Base-by-base conservation (phyloP, 306 rosid genomes). In the Comarum palustre region DNA sequence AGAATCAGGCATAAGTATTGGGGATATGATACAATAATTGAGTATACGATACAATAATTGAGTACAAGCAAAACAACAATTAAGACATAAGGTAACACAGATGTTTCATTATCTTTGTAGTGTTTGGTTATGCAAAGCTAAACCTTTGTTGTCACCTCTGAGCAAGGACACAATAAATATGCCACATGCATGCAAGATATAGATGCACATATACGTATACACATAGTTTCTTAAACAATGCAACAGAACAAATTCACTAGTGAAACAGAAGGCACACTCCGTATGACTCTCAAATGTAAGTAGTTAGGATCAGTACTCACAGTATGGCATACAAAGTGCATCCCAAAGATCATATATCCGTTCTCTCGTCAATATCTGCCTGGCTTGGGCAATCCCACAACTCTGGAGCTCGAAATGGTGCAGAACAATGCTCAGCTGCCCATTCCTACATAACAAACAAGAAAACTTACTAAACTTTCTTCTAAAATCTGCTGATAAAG, bases 311-410 rank as follows among this genome's bases (percentile, higher is more conserved):
- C 52, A 66, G 46, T 77, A 48, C 96, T 90, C 82, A 95, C 99
- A 95, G 88, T 86, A 91, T 95, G 6, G 96, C 96, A 87, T 95
- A 95, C 75, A 95, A 77, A 75, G 99, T 95, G 89, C 97, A 95
- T 84, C 99, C 99, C 52, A 95, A 80, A 5, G 99, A 95, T 97
- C 99, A 95, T 63, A 95, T 70, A 63, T 95, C 99, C 77, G 96
- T 95, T 86, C 99, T 90, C 84, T 95, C 99, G 22, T 95, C 99
- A 68, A 95, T 82, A 75, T 90, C 84, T 66, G 88, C 78, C 50
- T 88, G 86, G 88, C 96, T 95, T 45, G 93, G 96, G 78, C 99
- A 95, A 83, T 95, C 99, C 99, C 99, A 95, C 75, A 95, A 88
- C 84, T 91, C 97, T 69, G 97, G 99, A 80, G 99, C 96, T 73